These are phyloP conservation scores for Coemansia umbellata DNA, from an alignment of 192 early-diverging fungal species.

Conservation along the genomic window DNA sequence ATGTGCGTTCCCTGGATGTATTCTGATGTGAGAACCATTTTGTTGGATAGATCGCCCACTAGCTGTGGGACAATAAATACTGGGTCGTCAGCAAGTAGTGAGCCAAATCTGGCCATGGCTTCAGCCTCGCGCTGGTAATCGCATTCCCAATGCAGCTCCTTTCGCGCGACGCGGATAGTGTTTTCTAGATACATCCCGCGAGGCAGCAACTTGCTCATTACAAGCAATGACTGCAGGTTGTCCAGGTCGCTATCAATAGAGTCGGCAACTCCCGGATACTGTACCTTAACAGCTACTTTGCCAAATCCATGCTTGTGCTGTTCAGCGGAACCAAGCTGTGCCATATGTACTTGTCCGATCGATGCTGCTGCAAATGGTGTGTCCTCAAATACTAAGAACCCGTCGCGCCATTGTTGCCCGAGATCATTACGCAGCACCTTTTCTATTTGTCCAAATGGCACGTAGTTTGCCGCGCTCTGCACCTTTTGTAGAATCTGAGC, in stretches of 20 bases:
- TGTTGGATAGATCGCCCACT: conserved; percentile 62
- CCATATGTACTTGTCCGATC: conserved; percentile 79
- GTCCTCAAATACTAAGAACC: conserved; percentile 68
- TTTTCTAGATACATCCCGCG: conserved; percentile 95
- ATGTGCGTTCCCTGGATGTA: conserved; percentile 72
- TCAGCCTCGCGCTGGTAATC: conserved; percentile 89
- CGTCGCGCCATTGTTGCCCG: conserved; percentile 65
- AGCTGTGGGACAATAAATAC: conserved; percentile 72
- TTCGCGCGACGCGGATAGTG: conserved; percentile 83
- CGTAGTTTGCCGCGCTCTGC: conserved; percentile 93
- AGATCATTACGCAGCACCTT: conserved; percentile 64
- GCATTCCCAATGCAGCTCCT: conserved; percentile 89
- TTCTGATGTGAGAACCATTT: conserved; percentile 75
- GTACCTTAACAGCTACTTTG: conserved; percentile 86
- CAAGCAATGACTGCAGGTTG: conserved; percentile 73
- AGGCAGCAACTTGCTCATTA: conserved; percentile 82
- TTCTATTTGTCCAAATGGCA: conserved; percentile 86
- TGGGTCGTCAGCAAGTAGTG: conserved; percentile 58
- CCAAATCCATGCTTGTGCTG: conserved; percentile 15
- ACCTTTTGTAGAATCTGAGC: conserved; percentile 79
- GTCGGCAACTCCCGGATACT: conserved; percentile 90
- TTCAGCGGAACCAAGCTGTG: conserved; percentile 34
- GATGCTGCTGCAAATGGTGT: conserved; percentile 91
- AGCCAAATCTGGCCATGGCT: conserved; percentile 65
- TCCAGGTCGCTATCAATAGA: conserved; percentile 87